Evolutionary conservation across 31 red algal genomes (phyloP).

Genomic region (Porphyra umbilicalis): DNA sequence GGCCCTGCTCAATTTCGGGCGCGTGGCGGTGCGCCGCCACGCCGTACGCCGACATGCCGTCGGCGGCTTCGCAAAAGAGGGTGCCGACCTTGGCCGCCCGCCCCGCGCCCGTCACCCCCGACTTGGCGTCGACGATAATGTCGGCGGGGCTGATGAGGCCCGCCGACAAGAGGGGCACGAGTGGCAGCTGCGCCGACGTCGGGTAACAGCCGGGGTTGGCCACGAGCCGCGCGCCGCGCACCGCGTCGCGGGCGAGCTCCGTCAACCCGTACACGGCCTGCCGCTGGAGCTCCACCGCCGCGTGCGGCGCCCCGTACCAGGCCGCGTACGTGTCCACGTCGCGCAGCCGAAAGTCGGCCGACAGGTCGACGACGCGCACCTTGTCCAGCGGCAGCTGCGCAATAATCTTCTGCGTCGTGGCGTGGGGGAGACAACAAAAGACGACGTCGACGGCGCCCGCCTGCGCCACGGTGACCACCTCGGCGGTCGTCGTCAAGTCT

Average conservation of each 20-base stretch:
- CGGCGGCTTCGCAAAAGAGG: slow-evolving; percentile 82
- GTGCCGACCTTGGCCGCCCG: slow-evolving; percentile 64
- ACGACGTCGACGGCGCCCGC: slow-evolving; percentile 30
- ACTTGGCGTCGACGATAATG: slow-evolving; percentile 94
- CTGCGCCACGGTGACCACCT: slow-evolving; percentile 3
- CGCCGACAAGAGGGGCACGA: slow-evolving; percentile 62
- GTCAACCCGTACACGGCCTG: slow-evolving; percentile 92
- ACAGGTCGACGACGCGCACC: slow-evolving; percentile 76
- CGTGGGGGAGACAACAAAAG: slow-evolving; percentile 95
- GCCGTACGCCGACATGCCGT: slow-evolving; percentile 87
- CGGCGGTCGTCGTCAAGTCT: slow-evolving; percentile 14
- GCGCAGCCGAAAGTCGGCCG: slow-evolving; percentile 83
- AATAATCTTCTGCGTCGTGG: slow-evolving; percentile 66
- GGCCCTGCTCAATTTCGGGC: slow-evolving; percentile 97
- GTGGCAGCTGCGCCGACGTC: slow-evolving; percentile 76
- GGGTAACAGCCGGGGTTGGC: slow-evolving; percentile 98
- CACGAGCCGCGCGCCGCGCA: slow-evolving; percentile 74
- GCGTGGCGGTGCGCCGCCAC: slow-evolving; percentile 82
- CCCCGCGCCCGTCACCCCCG: slow-evolving; percentile 89
- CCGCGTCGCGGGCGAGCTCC: slow-evolving; percentile 52
- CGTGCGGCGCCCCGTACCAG: slow-evolving; percentile 88
- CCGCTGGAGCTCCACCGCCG: slow-evolving; percentile 49
- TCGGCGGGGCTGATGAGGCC: slow-evolving; percentile 56
- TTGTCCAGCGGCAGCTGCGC: slow-evolving; percentile 38
- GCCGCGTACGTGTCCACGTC: slow-evolving; percentile 53